phyloP scores from a whole-genome alignment of 805 yeast species.

The Suhomyces sp. region DNA sequence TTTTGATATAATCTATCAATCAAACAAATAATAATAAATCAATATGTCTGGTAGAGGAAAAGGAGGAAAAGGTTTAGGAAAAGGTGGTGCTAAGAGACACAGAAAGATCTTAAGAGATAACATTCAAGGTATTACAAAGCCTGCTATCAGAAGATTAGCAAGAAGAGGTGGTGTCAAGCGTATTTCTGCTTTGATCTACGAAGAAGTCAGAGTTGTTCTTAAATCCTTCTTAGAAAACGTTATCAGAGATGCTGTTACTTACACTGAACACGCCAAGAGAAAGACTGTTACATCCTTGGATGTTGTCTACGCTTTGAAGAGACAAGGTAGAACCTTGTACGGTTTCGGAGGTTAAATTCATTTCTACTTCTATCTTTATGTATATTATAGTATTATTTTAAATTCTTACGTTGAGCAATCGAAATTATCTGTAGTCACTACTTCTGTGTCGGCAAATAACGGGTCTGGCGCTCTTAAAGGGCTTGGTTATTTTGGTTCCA shows the following conservation, averaged over 20 bases:
- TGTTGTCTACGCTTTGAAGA: constrained; percentile 98
- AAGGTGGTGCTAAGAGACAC: constrained; percentile 99
- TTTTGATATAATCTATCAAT: constrained; percentile 18
- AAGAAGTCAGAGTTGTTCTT: constrained; percentile 96
- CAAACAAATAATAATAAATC: constrained; percentile 4
- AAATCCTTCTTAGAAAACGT: constrained; percentile 95
- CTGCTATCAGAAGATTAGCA: constrained; percentile 99
- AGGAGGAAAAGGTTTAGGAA: constrained; percentile 99
- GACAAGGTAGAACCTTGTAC: constrained; percentile 99
- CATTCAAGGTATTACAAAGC: constrained; percentile 99
- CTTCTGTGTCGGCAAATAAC: not conserved
- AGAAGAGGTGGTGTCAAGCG: constrained; percentile 99
- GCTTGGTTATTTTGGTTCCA: not conserved
- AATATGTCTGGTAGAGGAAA: constrained; percentile 98
- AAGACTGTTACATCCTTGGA: constrained; percentile 98
- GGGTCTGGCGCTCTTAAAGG: not conserved
- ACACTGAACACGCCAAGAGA: constrained; percentile 99
- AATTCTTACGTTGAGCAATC: not conserved
- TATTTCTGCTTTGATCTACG: constrained; percentile 97
- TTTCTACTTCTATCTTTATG: constrained; percentile 7
- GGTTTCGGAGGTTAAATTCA: constrained; percentile 96
- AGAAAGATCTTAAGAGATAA: constrained; percentile 99
- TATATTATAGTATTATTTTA: constrained; percentile 11
- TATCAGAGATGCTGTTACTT: constrained; percentile 98
- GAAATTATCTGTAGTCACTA: not conserved